Base-by-base conservation (phyloP, 352 stramenopile species). In the Globisporangium rhizosaccharum region DNA sequence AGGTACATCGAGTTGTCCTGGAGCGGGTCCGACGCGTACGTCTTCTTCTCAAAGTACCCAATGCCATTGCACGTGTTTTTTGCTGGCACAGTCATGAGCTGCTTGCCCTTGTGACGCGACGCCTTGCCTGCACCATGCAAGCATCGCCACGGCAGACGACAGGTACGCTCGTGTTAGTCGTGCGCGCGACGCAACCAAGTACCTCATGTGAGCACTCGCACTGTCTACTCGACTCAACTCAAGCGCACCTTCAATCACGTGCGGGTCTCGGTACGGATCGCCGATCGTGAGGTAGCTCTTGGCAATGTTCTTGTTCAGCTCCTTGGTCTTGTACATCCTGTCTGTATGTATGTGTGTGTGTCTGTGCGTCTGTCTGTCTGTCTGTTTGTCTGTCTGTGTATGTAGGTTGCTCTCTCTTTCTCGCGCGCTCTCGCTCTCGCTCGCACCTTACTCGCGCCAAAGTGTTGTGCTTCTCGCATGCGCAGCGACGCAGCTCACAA, bases 1-100 rank as follows among this genome's bases (percentile, higher is more conserved):
- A 94, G 73, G 62, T 97, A 97, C 52, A 82, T 80, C 39, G 89
- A 90, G 50, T 85, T 90, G 68, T 96, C 87, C 42, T 84, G 84
- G 45, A 96, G 83, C 51, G 85, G 84, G 51, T 97, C 88, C 5
- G 83, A 88, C 57, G 85, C 65, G 64, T 96, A 95, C 60, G 74
- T 85, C 57, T 90, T 91, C 68, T 89, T 87, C 7, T 88, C 73
- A 57, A 96, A 97, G 65, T 89, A 92, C 0, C 88, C 88, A 49
- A 73, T 72, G 20, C 88, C 83, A 78, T 91, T 87, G 65, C 79
- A 88, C 52, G 79, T 88, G 63, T 91, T 73, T 57, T 91, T 91
- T 20, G 76, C 66, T 18, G 82, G 79, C 26, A 87, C 65, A 0
- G 82, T 89, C 53, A 76, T 80, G 59, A 91, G 67, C 49, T 91